Base-by-base conservation (phyloP, 768 basidiomycete genomes). In the Lactarius sp. region DNA sequence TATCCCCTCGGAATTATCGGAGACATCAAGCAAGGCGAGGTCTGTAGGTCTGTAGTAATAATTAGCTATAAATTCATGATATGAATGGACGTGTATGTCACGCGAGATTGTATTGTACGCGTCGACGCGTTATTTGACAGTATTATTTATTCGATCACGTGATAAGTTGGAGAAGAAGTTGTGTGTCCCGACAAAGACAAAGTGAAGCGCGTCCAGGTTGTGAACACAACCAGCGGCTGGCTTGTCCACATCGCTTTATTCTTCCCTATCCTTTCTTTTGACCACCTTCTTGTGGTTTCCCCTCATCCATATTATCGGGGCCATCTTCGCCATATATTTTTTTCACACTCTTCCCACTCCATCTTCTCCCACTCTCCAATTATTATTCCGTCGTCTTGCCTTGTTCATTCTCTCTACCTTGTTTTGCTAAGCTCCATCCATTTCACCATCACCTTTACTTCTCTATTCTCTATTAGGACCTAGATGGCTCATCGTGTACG, bases 21-120 rank as follows among this genome's bases (percentile, higher is more conserved):
- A 46, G n/a, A 3, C 33, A 79, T 60, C 75, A 86, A 52, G 79
- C 81, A 13, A 87, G 87, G 1, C 74, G 90, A 49, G 88, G 88
- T 2, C 75, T 78, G 68, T 73, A 56, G 36, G 47, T n/a, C 14
- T 39, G 22, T 49, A 42, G n/a, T 18, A 59, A 39, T 42, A 14
- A 44, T 33, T 14, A 31, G 9, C 16, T 6, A 20, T 10, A 10
- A 14, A 41, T 12, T 50, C 22, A 50, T 13, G 27, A 12, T n/a
- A 2, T 13, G 52, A n/a, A 42, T 14, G 31, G 60, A 13, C 8
- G 41, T 47, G 27, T 47, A n/a, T 33, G 55, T 52, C 66, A 60
- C 64, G 66, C 57, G 64, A 61, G 62, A 22, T 22, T 22, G 22
- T 22, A 22, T 22, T 14, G 18, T 27, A 60, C 61, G 67, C 67